Conservation (phyloP, 2,329 filamentous ascomycete species). For the Fusarium metavorans region DNA sequence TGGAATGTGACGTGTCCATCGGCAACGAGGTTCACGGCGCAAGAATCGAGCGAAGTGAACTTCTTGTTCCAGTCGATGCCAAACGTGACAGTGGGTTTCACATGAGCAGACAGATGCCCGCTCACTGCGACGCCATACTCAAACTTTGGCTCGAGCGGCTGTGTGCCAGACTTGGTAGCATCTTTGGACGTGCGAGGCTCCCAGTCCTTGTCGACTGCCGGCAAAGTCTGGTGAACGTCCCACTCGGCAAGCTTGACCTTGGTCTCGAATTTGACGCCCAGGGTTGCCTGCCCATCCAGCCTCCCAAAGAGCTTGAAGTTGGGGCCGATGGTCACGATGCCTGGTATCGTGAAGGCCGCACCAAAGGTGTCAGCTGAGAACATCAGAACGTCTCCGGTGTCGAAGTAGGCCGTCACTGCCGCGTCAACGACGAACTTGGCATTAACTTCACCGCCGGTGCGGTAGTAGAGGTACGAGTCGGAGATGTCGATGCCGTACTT, state of each 20-base stretch:
- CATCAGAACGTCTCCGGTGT: slow-evolving; percentile 36
- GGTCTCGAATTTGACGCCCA: slow-evolving; percentile 43
- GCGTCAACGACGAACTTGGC: slow-evolving; percentile 45
- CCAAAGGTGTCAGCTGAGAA: slow-evolving; percentile 42
- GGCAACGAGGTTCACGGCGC: slow-evolving; percentile 8
- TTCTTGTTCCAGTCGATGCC: slow-evolving; percentile 15
- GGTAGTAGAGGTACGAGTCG: slow-evolving; percentile 43
- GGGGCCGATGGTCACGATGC: slow-evolving; percentile 48
- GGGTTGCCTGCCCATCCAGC: slow-evolving; percentile 35
- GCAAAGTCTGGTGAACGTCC: slow-evolving; percentile 32
- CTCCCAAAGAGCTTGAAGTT: slow-evolving; percentile 41
- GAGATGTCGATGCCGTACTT: slow-evolving; percentile 37
- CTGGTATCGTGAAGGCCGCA: slow-evolving; percentile 46
- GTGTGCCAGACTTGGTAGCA: neutral
- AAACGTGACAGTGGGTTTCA: slow-evolving; percentile 22
- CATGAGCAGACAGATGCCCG: slow-evolving; percentile 3
- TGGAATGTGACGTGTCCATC: slow-evolving; percentile 18
- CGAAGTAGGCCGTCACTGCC: slow-evolving; percentile 25
- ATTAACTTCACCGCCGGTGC: slow-evolving; percentile 42
- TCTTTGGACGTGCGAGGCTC: neutral
- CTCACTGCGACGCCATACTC: slow-evolving; percentile 11
- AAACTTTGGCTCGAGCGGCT: slow-evolving; percentile 13
- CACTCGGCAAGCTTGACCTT: slow-evolving; percentile 44
- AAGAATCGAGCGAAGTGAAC: slow-evolving; percentile 7
- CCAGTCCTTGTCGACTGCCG: slow-evolving; percentile 1